phyloP scores from a whole-genome alignment of 202 grass and related monocot genomes.

The Dendrocalamus latiflorus region DNA sequence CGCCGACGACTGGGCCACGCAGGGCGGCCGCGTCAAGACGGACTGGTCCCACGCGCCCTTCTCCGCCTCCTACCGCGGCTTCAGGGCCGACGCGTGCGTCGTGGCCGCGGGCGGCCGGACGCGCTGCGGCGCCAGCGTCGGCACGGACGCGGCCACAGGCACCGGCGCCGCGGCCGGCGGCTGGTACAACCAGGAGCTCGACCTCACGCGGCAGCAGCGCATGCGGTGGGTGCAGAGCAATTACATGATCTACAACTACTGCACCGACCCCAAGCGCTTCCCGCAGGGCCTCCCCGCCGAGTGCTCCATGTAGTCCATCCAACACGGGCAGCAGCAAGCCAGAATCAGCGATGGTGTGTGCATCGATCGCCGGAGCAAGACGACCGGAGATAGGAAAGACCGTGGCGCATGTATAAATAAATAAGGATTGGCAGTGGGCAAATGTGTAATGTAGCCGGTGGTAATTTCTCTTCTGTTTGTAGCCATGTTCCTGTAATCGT shows the following conservation, averaged over 20 bases:
- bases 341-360: not conserved
- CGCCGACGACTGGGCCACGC: slow-evolving; percentile 93
- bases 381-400: not conserved
- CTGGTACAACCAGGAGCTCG: too few species aligned
- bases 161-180: too few species aligned
- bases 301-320: slow-evolving; percentile 39
- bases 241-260: too few species aligned
- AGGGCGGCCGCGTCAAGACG: slow-evolving; percentile 74
- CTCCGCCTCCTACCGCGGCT: slow-evolving; percentile 49
- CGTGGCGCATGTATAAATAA: slow-evolving; percentile 24
- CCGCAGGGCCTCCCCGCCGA: too few species aligned
- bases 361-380: not conserved
- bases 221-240: too few species aligned
- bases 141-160: too few species aligned
- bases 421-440: not conserved
- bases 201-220: too few species aligned
- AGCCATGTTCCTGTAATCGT: not conserved
- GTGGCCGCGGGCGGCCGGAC: slow-evolving; percentile 27
- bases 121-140: slow-evolving; percentile 43
- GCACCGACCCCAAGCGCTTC: too few species aligned
- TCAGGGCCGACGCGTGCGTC: slow-evolving; percentile 61
- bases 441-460: slow-evolving; percentile 11
- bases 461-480: slow-evolving; percentile 18
- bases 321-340: too few species aligned
- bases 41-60: slow-evolving; percentile 81